These are phyloP conservation scores for Yarrowia porcina DNA, from an alignment of 805 yeast genomes.

Conservation along the genomic window DNA sequence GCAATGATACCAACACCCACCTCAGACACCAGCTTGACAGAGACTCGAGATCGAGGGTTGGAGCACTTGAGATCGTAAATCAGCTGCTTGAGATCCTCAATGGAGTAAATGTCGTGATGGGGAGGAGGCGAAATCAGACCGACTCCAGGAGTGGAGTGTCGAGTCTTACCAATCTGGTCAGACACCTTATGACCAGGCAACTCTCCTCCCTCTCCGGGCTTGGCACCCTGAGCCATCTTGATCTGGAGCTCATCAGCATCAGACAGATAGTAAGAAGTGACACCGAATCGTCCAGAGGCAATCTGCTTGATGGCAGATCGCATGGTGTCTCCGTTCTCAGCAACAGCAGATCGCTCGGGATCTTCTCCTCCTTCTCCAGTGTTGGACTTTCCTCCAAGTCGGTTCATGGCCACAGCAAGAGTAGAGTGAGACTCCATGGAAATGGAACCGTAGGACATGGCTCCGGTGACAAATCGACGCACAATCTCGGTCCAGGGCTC, in stretches of 20 bases:
- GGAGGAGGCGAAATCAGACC: conserved; percentile 98
- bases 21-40: conserved; percentile 94
- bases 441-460: conserved; percentile 98
- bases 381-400: conserved; percentile 95
- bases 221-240: conserved; percentile 99
- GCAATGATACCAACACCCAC: conserved; percentile 99
- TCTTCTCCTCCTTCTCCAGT: conserved; percentile 99
- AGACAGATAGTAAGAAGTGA: conserved; percentile 86
- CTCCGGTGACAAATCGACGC: conserved; percentile 97
- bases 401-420: conserved; percentile 96
- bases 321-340: conserved; percentile 93
- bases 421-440: conserved; percentile 99
- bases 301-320: conserved; percentile 97
- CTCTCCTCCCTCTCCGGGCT: conserved; percentile 99
- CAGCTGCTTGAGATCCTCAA: conserved; percentile 95
- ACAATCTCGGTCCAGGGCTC: conserved; percentile 99
- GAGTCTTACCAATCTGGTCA: conserved; percentile 81
- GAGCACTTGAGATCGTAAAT: conserved; percentile 95
- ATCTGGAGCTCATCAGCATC: conserved; percentile 98
- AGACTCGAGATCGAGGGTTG: conserved; percentile 94
- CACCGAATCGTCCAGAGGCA: conserved; percentile 98
- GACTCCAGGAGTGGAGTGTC: conserved; percentile 96
- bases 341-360: conserved; percentile 76
- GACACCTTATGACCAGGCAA: conserved; percentile 92
- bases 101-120: conserved; percentile 96